Base-by-base conservation (phyloP, 495 filamentous ascomycete species). In the Daldinia loculata region DNA sequence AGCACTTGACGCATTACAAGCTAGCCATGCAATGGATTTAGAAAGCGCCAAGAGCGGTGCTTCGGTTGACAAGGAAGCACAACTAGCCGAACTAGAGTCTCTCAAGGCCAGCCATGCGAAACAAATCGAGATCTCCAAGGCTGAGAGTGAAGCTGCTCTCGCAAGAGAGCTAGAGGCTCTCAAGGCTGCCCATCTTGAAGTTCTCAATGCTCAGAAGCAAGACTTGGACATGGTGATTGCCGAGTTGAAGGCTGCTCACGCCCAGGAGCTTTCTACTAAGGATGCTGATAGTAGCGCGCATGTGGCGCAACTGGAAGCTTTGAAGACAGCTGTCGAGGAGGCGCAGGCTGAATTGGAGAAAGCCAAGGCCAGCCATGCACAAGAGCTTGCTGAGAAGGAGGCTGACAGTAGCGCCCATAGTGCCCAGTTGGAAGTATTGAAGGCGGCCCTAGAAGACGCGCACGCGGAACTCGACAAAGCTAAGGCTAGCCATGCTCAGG, bases 31-130 rank as follows among this genome's bases (percentile, higher is more conserved):
- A 9, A 82, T 81, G 74, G 81, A 84, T 56, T 64, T 84, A 9
- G 81, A 84, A 65, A 66, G 45, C 9, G 80, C 81, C 24, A 84
- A 81, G 76, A 81, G 75, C 53, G 76, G 74, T 19, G 74, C 76
- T 32, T 75, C 76, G 22, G 77, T 80, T 43, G 78, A 79, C 19
- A 62, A 77, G 26, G 78, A 82, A 39, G 60, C 77, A 0, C 72
- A 82, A 26, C 53, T 79, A 4, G 74, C 74, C 29, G 81, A 81
- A 34, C 66, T 85, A 17, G 77, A 84, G 39, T 43, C 79, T 3
- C 74, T 86, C 27, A 86, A 86, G 75, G 75, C 79, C 24, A 81
- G 78, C 61, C 83, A 85, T 58, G 81, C 84, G n/a, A 74, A 77
- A 22, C 75, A 85, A 43, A 76, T 84, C 15, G 80, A 84, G 52